Conservation (phyloP, 345 rosid genomes). For the Hibiscus mutabilis region DNA sequence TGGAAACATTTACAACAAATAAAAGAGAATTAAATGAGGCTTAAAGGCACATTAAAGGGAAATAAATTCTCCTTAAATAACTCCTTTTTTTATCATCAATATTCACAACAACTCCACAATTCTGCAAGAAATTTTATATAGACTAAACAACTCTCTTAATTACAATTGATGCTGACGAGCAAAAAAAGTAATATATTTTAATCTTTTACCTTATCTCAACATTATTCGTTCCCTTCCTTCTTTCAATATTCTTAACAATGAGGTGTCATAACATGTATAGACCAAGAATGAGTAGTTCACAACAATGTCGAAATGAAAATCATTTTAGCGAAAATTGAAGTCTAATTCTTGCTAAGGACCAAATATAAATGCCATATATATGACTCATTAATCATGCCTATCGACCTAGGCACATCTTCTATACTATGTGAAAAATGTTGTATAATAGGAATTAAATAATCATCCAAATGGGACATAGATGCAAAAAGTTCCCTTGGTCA, state of each 20-base stretch:
- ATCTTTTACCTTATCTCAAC: neutral
- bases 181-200: neutral
- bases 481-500: neutral
- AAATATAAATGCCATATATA: neutral
- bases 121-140: neutral
- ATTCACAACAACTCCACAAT: neutral
- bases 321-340: neutral
- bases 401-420: neutral
- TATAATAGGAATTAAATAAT: neutral
- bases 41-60: slow-evolving; percentile 1
- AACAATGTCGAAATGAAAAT: neutral
- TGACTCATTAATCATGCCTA: neutral
- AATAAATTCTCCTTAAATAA: slow-evolving; percentile 5
- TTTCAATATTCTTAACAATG: neutral
- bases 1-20: neutral
- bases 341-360: neutral
- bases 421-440: too few relatives aligned
- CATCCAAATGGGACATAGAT: neutral
- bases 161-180: neutral
- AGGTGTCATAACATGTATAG: neutral
- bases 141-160: slow-evolving; percentile 5
- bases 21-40: neutral
- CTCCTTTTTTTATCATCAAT: neutral
- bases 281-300: neutral
- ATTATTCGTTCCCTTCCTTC: neutral